Evolutionary conservation across 257 asterid species (phyloP).

Genomic region (Jacaranda copaia): DNA sequence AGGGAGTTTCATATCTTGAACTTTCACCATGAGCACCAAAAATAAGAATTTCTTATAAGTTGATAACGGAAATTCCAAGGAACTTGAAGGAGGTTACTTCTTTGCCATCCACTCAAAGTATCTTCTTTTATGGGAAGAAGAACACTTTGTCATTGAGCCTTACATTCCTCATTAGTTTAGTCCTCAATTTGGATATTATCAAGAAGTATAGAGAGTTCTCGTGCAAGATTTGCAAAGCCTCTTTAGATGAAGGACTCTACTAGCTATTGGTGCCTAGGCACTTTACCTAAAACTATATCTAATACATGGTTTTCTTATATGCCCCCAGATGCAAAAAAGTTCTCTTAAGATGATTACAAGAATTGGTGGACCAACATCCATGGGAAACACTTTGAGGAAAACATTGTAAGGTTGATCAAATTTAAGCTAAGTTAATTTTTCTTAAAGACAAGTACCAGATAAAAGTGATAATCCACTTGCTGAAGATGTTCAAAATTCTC

Average conservation of each 20-base stretch:
- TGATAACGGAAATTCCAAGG: background rate
- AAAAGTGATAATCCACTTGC: background rate
- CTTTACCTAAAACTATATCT: background rate
- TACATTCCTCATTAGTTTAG: background rate
- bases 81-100: background rate
- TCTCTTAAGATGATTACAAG: too few species aligned
- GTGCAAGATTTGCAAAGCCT: background rate
- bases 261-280: background rate
- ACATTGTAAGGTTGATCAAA: too few species aligned
- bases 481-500: background rate
- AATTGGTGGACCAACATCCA: too few species aligned
- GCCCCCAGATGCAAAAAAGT: too few species aligned
- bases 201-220: background rate
- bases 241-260: background rate
- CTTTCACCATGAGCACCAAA: background rate
- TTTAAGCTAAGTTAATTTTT: too few species aligned
- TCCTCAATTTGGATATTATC: background rate
- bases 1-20: background rate
- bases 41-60: background rate
- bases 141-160: background rate
- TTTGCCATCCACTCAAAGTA: background rate
- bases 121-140: background rate
- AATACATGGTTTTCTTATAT: background rate
- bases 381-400: too few species aligned
- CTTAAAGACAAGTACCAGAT: too few species aligned